phyloP scores from a whole-genome alignment of 257 asterid species.

The Coffea canephora region DNA sequence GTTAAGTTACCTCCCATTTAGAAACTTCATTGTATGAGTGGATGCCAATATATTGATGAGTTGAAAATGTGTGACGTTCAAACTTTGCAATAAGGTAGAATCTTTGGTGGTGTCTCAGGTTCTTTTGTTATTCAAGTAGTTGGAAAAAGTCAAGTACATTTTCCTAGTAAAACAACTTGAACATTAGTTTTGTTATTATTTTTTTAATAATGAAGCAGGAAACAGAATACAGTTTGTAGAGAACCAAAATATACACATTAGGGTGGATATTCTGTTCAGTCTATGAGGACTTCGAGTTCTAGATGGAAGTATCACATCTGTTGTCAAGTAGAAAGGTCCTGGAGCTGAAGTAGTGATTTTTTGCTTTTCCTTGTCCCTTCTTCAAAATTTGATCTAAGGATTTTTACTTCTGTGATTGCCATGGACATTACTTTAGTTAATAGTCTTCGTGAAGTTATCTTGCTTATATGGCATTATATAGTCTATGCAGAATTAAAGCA shows the following conservation, averaged over 20 bases:
- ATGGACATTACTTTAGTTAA: not conserved
- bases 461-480: not conserved
- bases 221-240: not conserved
- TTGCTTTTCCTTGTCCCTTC: not conserved
- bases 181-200: not conserved
- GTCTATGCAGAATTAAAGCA: not conserved
- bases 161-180: not conserved
- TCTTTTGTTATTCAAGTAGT: not conserved
- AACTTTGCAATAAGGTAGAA: not conserved
- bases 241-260: not conserved
- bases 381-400: not conserved
- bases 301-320: not conserved
- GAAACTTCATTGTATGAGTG: not conserved
- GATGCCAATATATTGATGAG: not conserved
- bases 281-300: not conserved
- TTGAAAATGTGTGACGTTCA: not conserved
- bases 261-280: not conserved
- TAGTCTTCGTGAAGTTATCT: not conserved
- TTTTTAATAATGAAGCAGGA: not conserved
- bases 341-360: not conserved
- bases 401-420: not conserved
- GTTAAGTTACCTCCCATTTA: not conserved
- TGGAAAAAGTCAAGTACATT: not conserved
- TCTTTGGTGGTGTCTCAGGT: not conserved
- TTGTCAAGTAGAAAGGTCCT: not conserved